Evolutionary conservation across 192 early-diverging fungal genomes (phyloP).

Genomic region (Coemansia sp.): DNA sequence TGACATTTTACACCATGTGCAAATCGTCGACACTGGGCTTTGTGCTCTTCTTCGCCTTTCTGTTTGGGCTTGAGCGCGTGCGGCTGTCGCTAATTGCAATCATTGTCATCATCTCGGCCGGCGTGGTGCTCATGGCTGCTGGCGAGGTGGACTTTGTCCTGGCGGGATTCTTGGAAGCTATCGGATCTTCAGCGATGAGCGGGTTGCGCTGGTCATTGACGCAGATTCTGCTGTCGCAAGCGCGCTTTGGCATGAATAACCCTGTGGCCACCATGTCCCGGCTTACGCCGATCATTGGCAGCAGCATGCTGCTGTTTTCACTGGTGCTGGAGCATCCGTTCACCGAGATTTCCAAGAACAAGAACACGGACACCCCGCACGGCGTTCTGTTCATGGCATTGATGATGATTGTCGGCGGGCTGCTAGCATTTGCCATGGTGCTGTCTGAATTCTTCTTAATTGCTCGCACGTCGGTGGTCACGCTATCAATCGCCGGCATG

Average conservation of each 20-base stretch:
- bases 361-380: slow-evolving; percentile 19
- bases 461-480: slow-evolving; percentile 75
- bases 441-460: slow-evolving; percentile 83
- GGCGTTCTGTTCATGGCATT: slow-evolving; percentile 11
- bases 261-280: slow-evolving; percentile 82
- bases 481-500: slow-evolving; percentile 86
- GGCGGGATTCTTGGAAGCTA: slow-evolving; percentile 72
- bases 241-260: slow-evolving; percentile 77
- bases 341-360: slow-evolving; percentile 26
- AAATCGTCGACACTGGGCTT: slow-evolving; percentile 72
- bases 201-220: slow-evolving; percentile 92
- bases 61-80: slow-evolving; percentile 79
- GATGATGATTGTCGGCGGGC: slow-evolving; percentile 70
- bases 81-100: slow-evolving; percentile 66
- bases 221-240: slow-evolving; percentile 73
- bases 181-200: slow-evolving; percentile 72
- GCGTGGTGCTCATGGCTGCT: slow-evolving; percentile 84
- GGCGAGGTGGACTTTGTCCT: slow-evolving; percentile 77
- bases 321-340: slow-evolving; percentile 59
- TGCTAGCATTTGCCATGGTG: slow-evolving; percentile 85
- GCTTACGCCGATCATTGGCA: slow-evolving; percentile 74
- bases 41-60: slow-evolving; percentile 86
- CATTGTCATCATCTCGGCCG: slow-evolving; percentile 74
- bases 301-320: slow-evolving; percentile 62
- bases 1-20: slow-evolving; percentile 91